A percentile compares a stretch with the other conserved stretches of the same genome.
phyloP scores from a whole-genome alignment of 352 stramenopile genomes.

The Phytophthora palmivora region DNA sequence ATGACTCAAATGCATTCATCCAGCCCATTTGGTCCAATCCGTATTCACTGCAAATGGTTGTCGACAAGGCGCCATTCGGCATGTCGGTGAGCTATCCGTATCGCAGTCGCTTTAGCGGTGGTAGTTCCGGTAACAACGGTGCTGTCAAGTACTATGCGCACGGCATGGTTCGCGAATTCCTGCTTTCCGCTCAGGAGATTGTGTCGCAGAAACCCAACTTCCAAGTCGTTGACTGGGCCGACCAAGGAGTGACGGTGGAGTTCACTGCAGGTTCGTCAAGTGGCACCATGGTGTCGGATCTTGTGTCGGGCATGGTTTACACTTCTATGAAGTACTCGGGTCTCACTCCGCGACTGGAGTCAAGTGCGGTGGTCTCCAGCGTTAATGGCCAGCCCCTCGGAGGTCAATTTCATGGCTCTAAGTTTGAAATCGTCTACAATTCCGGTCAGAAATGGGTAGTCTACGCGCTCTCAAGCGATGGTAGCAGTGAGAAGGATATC shows the following conservation, averaged over 20 bases:
- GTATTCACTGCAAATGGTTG: slow-evolving; percentile 52
- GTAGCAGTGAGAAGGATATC: slow-evolving; percentile 44
- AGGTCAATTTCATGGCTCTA: slow-evolving; percentile 40
- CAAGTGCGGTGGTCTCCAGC: slow-evolving; percentile 45
- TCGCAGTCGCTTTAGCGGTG: slow-evolving; percentile 55
- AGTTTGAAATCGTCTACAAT: slow-evolving; percentile 63
- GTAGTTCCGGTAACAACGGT: slow-evolving; percentile 57
- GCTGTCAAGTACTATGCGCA: slow-evolving; percentile 67
- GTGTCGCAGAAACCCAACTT: slow-evolving; percentile 48
- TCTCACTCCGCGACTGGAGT: slow-evolving; percentile 51
- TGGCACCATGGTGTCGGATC: slow-evolving; percentile 48
- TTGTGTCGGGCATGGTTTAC: slow-evolving; percentile 78
- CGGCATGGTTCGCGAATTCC: slow-evolving; percentile 52
- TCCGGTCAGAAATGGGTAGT: slow-evolving; percentile 68
- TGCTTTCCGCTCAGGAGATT: slow-evolving; percentile 63
- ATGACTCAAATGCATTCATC: slow-evolving; percentile 39
- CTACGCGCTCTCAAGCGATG: slow-evolving; percentile 57
- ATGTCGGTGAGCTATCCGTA: slow-evolving; percentile 67
- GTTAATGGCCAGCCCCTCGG: slow-evolving; percentile 49
- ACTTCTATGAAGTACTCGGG: slow-evolving; percentile 53
- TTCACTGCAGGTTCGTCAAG: slow-evolving; percentile 35
- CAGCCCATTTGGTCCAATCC: slow-evolving; percentile 71
- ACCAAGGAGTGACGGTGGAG: slow-evolving; percentile 61
- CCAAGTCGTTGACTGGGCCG: slow-evolving; percentile 62
- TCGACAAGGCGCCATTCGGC: slow-evolving; percentile 52